Conservation (phyloP, 805 yeast species). For the Debaryomyces prosopidis region DNA sequence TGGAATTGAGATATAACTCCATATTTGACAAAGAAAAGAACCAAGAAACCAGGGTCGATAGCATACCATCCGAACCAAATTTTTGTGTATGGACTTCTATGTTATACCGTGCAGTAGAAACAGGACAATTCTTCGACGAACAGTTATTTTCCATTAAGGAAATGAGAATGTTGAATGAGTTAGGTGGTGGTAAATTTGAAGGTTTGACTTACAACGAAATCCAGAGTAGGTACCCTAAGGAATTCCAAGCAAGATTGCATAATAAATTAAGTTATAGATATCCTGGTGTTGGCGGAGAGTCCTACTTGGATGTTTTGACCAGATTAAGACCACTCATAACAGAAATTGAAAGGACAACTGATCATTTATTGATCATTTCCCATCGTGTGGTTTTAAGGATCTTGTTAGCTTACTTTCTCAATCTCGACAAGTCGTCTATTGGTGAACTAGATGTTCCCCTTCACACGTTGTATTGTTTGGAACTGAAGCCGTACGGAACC, state of each 20-base stretch:
- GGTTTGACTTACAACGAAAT: constrained; percentile 92
- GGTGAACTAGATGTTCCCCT: constrained; percentile 92
- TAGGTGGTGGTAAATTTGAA: constrained; percentile 91
- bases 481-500: constrained; percentile 93
- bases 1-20: constrained; percentile 43
- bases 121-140: constrained; percentile 76
- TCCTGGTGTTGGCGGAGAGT: constrained; percentile 98
- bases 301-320: constrained; percentile 89
- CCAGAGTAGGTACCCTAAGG: constrained; percentile 68
- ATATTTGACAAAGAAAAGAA: constrained; percentile 25
- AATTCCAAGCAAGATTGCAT: constrained; percentile 70
- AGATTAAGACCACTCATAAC: constrained; percentile 86
- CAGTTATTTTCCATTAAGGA: constrained; percentile 75
- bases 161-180: constrained; percentile 89
- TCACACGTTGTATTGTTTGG: constrained; percentile 86
- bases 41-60: constrained; percentile 14
- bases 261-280: constrained; percentile 86
- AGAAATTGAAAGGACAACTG: constrained; percentile 89
- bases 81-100: constrained; percentile 94
- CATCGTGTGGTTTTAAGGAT: constrained; percentile 92
- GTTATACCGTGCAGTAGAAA: constrained; percentile 75
- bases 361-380: constrained; percentile 77
- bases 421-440: constrained; percentile 73
- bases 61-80: constrained; percentile 57
- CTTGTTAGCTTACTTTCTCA: constrained; percentile 83